Percentiles rank a stretch among this genome's conserved stretches.
Evolutionary conservation across 2,329 filamentous ascomycete species (phyloP).

Genomic region (Fusarium sp.): DNA sequence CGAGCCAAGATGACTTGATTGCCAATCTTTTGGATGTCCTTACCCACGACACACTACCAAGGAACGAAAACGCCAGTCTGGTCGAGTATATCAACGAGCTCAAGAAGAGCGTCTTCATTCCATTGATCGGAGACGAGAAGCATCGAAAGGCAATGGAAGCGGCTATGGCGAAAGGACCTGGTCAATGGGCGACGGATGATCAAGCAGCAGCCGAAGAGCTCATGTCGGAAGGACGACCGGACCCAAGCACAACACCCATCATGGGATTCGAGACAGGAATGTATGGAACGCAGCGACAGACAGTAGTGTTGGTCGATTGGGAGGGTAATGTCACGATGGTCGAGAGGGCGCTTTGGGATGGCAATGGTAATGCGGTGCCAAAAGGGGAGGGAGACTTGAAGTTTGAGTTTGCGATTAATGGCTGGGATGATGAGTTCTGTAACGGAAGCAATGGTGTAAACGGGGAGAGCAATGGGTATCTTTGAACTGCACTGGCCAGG

Average conservation of each 20-base stretch:
- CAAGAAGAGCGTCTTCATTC: slow-evolving; percentile 71
- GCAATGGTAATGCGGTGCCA: slow-evolving; percentile 64
- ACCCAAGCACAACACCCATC: slow-evolving; percentile 46
- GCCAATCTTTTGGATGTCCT: slow-evolving; percentile 65
- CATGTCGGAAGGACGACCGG: slow-evolving; percentile 54
- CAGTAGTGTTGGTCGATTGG: slow-evolving; percentile 71
- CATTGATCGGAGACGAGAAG: slow-evolving; percentile 63
- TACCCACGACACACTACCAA: slow-evolving; percentile 67
- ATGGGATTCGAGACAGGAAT: slow-evolving; percentile 67
- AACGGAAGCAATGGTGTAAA: slow-evolving; percentile 6
- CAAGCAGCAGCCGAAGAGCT: slow-evolving; percentile 53
- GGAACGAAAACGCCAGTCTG: slow-evolving; percentile 57
- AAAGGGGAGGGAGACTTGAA: slow-evolving; percentile 67
- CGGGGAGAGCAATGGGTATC: slow-evolving; percentile 7
- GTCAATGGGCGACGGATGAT: slow-evolving; percentile 55
- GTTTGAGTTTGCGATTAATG: slow-evolving; percentile 68
- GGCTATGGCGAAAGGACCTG: slow-evolving; percentile 53
- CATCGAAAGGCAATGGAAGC: slow-evolving; percentile 60
- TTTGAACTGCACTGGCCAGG: background rate
- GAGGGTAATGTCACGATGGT: slow-evolving; percentile 70
- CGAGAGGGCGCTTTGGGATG: slow-evolving; percentile 71
- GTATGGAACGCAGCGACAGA: slow-evolving; percentile 75
- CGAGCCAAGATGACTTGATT: slow-evolving; percentile 62
- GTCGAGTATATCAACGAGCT: slow-evolving; percentile 66
- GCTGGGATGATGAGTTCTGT: slow-evolving; percentile 55